Percentiles rank a stretch among this genome's conserved stretches.
Conservation (phyloP, 805 yeast species). For the Teunomyces aglyptinius region DNA sequence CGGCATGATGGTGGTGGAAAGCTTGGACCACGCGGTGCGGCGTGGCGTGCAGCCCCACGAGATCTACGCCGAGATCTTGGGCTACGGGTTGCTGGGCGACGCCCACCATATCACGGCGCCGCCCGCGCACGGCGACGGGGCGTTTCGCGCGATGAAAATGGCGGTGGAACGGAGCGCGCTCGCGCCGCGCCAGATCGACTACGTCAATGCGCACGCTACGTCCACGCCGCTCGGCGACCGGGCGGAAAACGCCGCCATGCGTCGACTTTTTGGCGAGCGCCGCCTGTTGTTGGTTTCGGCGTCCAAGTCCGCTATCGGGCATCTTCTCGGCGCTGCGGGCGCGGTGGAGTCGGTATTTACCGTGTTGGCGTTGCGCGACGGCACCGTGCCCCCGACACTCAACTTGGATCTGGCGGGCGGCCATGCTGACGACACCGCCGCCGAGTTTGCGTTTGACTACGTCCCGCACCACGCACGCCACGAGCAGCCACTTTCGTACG, state of each 20-base stretch:
- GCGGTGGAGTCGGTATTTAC: constrained; percentile 88
- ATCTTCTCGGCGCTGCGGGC: constrained; percentile 94
- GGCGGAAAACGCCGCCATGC: constrained; percentile 80
- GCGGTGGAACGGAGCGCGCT: constrained; percentile 59
- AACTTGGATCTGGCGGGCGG: constrained; percentile 60
- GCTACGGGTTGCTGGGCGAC: constrained; percentile 91
- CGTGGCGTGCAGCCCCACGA: constrained; percentile 51
- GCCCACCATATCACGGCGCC: constrained; percentile 95
- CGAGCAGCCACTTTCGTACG: constrained; percentile 46
- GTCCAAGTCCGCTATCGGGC: constrained; percentile 92
- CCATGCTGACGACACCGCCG: constrained; percentile 40
- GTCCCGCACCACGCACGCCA: constrained; percentile 47
- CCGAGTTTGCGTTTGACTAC: constrained; percentile 53
- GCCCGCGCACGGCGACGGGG: constrained; percentile 77
- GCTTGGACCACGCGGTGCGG: constrained; percentile 65
- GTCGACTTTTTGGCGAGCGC: constrained; percentile 41
- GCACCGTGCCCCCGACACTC: constrained; percentile 73
- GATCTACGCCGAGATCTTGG: constrained; percentile 77
- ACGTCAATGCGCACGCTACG: constrained; percentile 96
- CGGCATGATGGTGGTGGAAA: constrained; percentile 77
- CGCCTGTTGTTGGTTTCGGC: constrained; percentile 59
- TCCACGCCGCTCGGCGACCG: constrained; percentile 86
- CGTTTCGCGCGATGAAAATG: constrained; percentile 73
- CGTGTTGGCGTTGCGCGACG: constrained; percentile 56
- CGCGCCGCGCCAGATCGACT: constrained; percentile 53